A percentile compares a stretch with the other conserved stretches of the same genome.
Conservation (phyloP, 768 basidiomycete species). For the Boletus reticulatus region DNA sequence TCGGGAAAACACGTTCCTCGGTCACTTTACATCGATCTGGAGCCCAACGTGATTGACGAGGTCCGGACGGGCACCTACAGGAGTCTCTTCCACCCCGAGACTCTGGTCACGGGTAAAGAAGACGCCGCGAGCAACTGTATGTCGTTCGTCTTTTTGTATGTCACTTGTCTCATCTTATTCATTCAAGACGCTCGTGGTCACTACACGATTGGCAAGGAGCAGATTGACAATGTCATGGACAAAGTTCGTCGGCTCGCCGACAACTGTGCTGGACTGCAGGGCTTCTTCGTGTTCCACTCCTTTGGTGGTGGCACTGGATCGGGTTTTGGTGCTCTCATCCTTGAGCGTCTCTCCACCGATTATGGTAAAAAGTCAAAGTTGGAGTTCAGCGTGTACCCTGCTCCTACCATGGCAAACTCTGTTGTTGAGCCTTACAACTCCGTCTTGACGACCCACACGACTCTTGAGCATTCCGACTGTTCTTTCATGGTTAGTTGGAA, state of each 20-base stretch:
- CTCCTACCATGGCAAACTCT: constrained; percentile 88
- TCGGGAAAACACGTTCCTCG: constrained; percentile 97
- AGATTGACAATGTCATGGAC: constrained; percentile 96
- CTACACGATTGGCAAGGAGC: constrained; percentile 98
- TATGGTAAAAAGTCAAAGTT: constrained; percentile 99
- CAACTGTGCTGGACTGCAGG: constrained; percentile 95
- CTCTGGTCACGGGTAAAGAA: constrained; percentile 97
- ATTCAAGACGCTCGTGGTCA: constrained; percentile 90
- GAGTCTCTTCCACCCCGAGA: constrained; percentile 98
- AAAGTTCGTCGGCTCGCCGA: constrained; percentile 92
- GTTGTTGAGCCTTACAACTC: constrained; percentile 99
- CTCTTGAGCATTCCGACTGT: constrained; percentile 97
- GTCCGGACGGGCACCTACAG: constrained; percentile 95
- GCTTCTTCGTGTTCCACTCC: constrained; percentile 99
- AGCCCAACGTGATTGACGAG: constrained; percentile 97
- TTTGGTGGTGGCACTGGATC: constrained; percentile 99
- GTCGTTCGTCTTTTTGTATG: constrained; percentile 13
- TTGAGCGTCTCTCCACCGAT: constrained; percentile 94
- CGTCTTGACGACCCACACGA: constrained; percentile 95
- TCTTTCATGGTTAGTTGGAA: constrained; percentile 84
- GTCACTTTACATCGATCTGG: constrained; percentile 95
- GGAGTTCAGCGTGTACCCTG: constrained; percentile 96
- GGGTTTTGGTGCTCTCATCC: constrained; percentile 93
- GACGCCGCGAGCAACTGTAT: constrained; percentile 99
- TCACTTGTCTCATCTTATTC: constrained; percentile 3